Evolutionary conservation across 2,329 filamentous ascomycete genomes (phyloP).

Genomic region (Colletotrichum truncatum): DNA sequence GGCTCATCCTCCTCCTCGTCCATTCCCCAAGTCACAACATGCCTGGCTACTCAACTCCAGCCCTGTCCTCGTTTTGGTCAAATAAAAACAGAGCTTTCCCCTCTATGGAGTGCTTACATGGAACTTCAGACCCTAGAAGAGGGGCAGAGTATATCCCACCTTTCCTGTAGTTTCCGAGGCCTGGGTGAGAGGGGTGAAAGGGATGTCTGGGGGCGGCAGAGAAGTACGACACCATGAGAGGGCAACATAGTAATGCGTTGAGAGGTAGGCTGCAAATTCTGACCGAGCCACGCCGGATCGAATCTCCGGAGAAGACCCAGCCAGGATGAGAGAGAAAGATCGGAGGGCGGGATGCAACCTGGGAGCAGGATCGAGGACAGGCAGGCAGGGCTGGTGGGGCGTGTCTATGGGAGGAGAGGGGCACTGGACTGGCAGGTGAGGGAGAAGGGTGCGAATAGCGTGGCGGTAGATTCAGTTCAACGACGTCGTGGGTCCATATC

Average conservation of each 20-base stretch:
- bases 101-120: neutral
- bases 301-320: slow-evolving; percentile 15
- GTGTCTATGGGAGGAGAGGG: neutral
- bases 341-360: neutral
- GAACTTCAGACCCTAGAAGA: neutral
- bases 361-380: neutral
- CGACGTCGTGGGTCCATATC: neutral
- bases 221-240: slow-evolving; percentile 13
- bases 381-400: slow-evolving; percentile 1
- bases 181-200: slow-evolving; percentile 21
- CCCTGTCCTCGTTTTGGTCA: slow-evolving; percentile 19
- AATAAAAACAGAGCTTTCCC: slow-evolving; percentile 2
- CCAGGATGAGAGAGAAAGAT: slow-evolving; percentile 5
- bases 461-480: slow-evolving; percentile 1
- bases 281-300: slow-evolving; percentile 28
- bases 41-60: neutral
- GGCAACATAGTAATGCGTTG: slow-evolving; percentile 3
- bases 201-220: slow-evolving; percentile 15
- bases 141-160: slow-evolving; percentile 11
- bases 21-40: slow-evolving; percentile 19
- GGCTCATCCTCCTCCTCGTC: slow-evolving; percentile 12
- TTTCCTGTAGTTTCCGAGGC: neutral
- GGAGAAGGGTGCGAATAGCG: slow-evolving; percentile 18
- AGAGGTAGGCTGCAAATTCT: slow-evolving; percentile 24
- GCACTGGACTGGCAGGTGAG: neutral